Conservation (phyloP, 345 rosid genomes). For the Salix exigua region DNA sequence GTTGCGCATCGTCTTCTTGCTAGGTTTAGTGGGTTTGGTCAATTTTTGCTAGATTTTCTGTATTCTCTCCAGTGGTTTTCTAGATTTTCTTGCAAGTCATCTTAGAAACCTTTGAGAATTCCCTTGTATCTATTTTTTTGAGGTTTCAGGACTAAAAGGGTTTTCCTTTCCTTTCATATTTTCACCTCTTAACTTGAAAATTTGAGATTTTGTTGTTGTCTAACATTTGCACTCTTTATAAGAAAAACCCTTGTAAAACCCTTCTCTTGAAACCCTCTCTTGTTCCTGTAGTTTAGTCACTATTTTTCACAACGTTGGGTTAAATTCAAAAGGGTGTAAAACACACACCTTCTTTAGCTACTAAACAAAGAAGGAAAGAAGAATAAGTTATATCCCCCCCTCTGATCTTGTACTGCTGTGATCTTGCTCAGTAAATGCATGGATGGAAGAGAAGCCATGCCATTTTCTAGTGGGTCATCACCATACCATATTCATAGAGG, state of each 20-base stretch:
- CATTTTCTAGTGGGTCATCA: constrained; percentile 72
- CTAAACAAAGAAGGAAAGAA: neutral
- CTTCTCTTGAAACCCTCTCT: neutral
- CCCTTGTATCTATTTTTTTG: neutral
- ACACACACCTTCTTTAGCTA: constrained; percentile 2
- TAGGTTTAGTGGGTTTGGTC: constrained; percentile 7
- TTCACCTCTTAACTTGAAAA: neutral
- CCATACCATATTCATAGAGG: constrained; percentile 83
- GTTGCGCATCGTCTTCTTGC: neutral
- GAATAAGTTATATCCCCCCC: neutral
- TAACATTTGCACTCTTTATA: neutral
- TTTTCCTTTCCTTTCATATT: neutral
- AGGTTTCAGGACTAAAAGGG: neutral
- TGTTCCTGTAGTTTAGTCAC: neutral
- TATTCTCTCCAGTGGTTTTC: neutral
- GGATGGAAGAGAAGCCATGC: constrained; percentile 97
- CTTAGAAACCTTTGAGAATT: constrained; percentile 1
- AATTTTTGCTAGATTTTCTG: neutral
- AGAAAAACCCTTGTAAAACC: constrained; percentile 17
- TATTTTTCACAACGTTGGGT: neutral
- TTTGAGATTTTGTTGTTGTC: neutral
- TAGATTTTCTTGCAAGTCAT: neutral
- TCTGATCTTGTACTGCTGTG: constrained; percentile 9
- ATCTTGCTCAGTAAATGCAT: constrained; percentile 62
- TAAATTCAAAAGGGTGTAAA: neutral